Conservation (phyloP, 345 rosid genomes). For the Gossypium herbaceum region DNA sequence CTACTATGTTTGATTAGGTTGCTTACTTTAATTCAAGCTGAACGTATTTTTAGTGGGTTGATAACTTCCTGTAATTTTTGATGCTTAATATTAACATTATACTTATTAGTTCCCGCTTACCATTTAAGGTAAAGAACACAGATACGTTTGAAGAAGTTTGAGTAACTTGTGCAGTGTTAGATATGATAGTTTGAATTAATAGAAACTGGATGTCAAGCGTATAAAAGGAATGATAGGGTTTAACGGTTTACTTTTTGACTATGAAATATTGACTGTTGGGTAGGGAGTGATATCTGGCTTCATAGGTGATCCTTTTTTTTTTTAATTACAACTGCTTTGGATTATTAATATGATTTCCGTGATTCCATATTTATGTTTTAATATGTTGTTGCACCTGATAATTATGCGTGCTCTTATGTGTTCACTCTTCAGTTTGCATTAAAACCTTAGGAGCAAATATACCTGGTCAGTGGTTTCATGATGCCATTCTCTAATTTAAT, state of each 20-base stretch:
- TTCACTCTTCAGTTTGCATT: background rate
- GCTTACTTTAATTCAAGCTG: background rate
- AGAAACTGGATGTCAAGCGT: background rate
- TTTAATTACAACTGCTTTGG: background rate
- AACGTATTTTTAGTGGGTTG: background rate
- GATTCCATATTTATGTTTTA: background rate
- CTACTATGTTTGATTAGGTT: constrained; percentile 12
- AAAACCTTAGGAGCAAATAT: background rate
- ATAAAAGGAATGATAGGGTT: background rate
- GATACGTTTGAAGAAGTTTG: background rate
- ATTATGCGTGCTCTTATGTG: background rate
- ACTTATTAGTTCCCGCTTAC: background rate
- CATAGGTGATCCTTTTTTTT: background rate
- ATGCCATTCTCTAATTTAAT: constrained; percentile 27
- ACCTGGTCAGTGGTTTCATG: background rate
- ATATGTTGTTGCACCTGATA: background rate
- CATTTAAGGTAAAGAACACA: background rate
- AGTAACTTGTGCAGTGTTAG: background rate
- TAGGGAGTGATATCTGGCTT: background rate
- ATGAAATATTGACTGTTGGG: background rate
- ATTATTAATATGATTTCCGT: background rate
- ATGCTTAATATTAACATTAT: background rate
- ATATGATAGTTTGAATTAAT: background rate
- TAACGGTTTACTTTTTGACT: background rate
- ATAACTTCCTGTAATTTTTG: background rate